Base-by-base conservation (phyloP, 2,329 filamentous ascomycete genomes). In the Rhynchosporium graminicola region DNA sequence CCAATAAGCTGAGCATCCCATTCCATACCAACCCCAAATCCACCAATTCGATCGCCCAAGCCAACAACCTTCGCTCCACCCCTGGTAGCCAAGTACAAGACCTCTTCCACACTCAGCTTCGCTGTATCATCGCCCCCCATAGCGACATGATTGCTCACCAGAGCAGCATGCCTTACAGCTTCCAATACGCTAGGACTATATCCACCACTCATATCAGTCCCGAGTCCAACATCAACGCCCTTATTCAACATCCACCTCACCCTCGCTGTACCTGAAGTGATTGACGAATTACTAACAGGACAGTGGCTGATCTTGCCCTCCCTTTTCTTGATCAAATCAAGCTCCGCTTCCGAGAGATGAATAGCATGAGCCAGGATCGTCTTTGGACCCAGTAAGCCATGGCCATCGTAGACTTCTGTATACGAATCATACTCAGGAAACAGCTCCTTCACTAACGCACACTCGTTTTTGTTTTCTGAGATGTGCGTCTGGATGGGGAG, bases 191-290 rank as follows among this genome's bases (percentile, higher is more conserved):
- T 91, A 0, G 91, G 83, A 60, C 87, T 90, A 74, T 94, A 97
- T 0, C 95, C 95, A 2, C 94, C 95, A 69, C 86, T 90, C 62
- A 98, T 87, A 75, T 99, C 95, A 0, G 94, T 98, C 0, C 95
- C 95, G 0, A 99, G 78, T 0, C 95, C 94, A 5, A 97, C 87
- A 0, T 84, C 86, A 51, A 98, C 82, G 0, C 91, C 92, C 58
- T 83, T 82, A 28, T 92, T 83, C 58, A 97, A 80, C 69, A 97
- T 74, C 76, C 83, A 83, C 20, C 94, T 82, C 1, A 99, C 88
- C 3, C 85, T 86, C 8, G 91, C 90, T 55, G 87, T 83, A 0
- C 95, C 95, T 36, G 87, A 91, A 0, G 91, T 91, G 55, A 99
- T 80, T 0, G 90, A 87, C 5, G 86, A 88, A 76, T 99, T 99